phyloP scores from a whole-genome alignment of 2,329 filamentous ascomycete species.

The Sphaceloma murrayae region DNA sequence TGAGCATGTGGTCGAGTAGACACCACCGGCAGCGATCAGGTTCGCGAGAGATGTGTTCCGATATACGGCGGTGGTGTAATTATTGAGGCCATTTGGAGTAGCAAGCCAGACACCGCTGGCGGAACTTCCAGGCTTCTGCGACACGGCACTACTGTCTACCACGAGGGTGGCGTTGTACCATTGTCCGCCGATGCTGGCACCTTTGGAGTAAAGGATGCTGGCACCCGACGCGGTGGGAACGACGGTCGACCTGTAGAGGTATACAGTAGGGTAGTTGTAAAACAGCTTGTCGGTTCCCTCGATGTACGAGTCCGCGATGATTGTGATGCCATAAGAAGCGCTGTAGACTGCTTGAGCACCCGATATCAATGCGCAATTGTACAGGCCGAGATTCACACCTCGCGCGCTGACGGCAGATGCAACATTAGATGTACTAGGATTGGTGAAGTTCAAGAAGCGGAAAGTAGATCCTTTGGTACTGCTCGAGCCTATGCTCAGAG shows the following conservation, averaged over 20 bases:
- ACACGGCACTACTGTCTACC: slow-evolving; percentile 18
- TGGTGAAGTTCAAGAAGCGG: slow-evolving; percentile 35
- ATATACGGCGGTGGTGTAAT: slow-evolving; percentile 35
- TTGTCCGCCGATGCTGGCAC: slow-evolving; percentile 16
- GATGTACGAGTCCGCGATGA: slow-evolving; percentile 39
- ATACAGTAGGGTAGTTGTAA: slow-evolving; percentile 34
- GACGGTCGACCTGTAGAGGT: slow-evolving; percentile 37
- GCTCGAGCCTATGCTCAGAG: slow-evolving; percentile 27
- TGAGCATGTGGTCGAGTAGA: slow-evolving; percentile 25
- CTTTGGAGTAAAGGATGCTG: slow-evolving; percentile 23
- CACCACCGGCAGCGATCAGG: slow-evolving; percentile 32
- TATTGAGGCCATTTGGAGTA: slow-evolving; percentile 30
- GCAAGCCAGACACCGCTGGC: slow-evolving; percentile 37
- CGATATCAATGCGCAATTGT: slow-evolving; percentile 37
- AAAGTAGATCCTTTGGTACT: slow-evolving; percentile 29
- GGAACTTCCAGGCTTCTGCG: slow-evolving; percentile 16
- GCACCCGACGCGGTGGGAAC: slow-evolving; percentile 28
- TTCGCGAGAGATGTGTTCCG: slow-evolving; percentile 33
- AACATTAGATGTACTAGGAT: slow-evolving; percentile 24
- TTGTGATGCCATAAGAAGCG: slow-evolving; percentile 27
- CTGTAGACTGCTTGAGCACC: slow-evolving; percentile 28
- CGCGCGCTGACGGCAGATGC: slow-evolving; percentile 25
- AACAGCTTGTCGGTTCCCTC: slow-evolving; percentile 38
- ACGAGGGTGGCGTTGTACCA: slow-evolving; percentile 20
- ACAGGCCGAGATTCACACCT: slow-evolving; percentile 37